Evolutionary conservation across 2,329 filamentous ascomycete genomes (phyloP), one percentile per base, ranked within the genome.

Genomic region (Periconia sp.): DNA sequence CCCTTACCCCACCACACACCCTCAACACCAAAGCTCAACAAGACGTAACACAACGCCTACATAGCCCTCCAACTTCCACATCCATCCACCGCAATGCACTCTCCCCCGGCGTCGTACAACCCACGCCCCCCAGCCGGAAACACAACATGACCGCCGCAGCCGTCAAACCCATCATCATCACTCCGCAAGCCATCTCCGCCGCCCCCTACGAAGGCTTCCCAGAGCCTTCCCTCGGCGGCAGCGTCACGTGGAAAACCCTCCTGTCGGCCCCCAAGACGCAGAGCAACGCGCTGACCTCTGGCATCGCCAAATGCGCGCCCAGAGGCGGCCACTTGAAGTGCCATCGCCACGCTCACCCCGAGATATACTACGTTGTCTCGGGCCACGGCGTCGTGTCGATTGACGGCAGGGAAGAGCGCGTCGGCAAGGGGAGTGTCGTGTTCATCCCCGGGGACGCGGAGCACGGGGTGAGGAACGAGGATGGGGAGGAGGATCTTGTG

Each of bases 391-490:
- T 69, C 6, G 60, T 76, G 3, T 61, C 51, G 0, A 66, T 77
- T 12, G 68, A 76, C 32, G 71, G 68, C 3, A 36, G 50, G 5
- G 57, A 66, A 16, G 50, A 68, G 36, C 38, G 35, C 1, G 68
- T 76, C 0, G 31, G 38, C 10, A 58, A 56, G 18, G 73, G 71
- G 4, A 62, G 53, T 34, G 63, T 67, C 6, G 59, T 75, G 1
- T 76, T 67, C 45, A 72, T 76, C 23, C 73, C 73, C 0, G 69
- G 71, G 0, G 57, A 75, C 61, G 69, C 71, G 2, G 69, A 74
- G 53, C 74, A 77, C 59, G 71, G 66, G 3, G 62, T 74, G 36
- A 48, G 52, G 46, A 55, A 53, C 35, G 26, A 23, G 2, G 49
- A 47, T 5, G 53, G 52, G 0, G 31, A 39, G 0, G 62, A 59